phyloP scores from a whole-genome alignment of 495 filamentous ascomycete species.

The Daldinia decipiens region DNA sequence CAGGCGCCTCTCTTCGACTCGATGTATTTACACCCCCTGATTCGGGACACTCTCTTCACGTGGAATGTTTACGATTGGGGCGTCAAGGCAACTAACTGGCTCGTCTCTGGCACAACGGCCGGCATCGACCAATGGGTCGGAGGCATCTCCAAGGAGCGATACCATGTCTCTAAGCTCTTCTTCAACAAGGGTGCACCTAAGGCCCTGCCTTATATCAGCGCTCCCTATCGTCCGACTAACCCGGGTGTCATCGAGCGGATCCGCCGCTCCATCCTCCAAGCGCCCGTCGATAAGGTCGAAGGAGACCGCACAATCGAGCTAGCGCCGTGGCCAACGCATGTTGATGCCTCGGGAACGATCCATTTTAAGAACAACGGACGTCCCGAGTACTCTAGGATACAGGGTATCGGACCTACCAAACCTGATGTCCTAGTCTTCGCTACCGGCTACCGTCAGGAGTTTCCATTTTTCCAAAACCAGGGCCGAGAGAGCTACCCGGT shows the following conservation, averaged over 20 bases:
- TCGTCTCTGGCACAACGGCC: slow-evolving; percentile 52
- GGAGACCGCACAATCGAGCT: slow-evolving; percentile 48
- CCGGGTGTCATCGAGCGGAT: slow-evolving; percentile 21
- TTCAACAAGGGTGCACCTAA: slow-evolving; percentile 52
- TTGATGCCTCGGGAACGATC: slow-evolving; percentile 37
- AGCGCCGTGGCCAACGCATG: slow-evolving; percentile 47
- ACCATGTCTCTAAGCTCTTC: slow-evolving; percentile 49
- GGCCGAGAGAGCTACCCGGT: slow-evolving; percentile 4
- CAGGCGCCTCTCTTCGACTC: slow-evolving; percentile 52
- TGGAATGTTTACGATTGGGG: slow-evolving; percentile 56
- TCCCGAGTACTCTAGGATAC: slow-evolving; percentile 44
- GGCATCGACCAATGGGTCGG: slow-evolving; percentile 57
- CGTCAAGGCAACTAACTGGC: slow-evolving; percentile 52
- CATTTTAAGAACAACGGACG: slow-evolving; percentile 36
- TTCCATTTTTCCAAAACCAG: slow-evolving; percentile 15
- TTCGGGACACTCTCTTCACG: slow-evolving; percentile 47
- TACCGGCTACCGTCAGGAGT: slow-evolving; percentile 18
- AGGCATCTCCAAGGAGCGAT: slow-evolving; percentile 41
- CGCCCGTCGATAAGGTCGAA: slow-evolving; percentile 36
- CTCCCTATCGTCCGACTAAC: slow-evolving; percentile 47
- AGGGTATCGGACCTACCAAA: slow-evolving; percentile 7
- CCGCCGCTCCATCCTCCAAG: slow-evolving; percentile 45
- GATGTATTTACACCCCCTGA: slow-evolving; percentile 49
- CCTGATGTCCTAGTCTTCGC: slow-evolving; percentile 16
- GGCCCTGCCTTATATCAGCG: slow-evolving; percentile 53